Base-by-base conservation (phyloP, 2,329 filamentous ascomycete species). In the Colletotrichum euphorbiae region DNA sequence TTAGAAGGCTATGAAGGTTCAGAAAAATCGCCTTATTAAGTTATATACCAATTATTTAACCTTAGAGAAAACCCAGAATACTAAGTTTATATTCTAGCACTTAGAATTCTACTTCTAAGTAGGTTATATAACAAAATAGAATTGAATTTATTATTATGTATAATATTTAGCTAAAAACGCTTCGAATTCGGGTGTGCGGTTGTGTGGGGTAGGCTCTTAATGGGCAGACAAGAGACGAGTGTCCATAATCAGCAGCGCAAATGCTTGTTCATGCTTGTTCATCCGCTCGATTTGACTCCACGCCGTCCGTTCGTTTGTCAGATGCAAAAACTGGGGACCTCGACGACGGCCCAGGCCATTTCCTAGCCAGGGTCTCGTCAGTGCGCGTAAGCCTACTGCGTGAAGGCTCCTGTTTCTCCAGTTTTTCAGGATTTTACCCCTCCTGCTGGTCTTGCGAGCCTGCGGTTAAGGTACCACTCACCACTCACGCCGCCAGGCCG, bases 251-350 rank as follows among this genome's bases (percentile, higher is more conserved):
- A 68, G 54, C 61, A 68, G 54, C 61, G 56, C 24, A 51, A 68
- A 68, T 68, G 66, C 66, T 68, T 68, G 66, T 65, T 65, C 61
- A 68, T 68, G 66, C 66, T 68, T 68, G 66, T 65, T 65, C 61
- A 55, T 65, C 66, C 66, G 66, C 61, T 65, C 66, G 62, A 65
- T 68, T 59, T 13, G 40, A 68, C 66, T 66, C 61, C 54, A 68
- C 54, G 66, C 48, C 61, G 54, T 63, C 52, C 65, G 48, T 54
- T 63, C 24, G 61, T 60, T 68, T 68, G 66, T 68, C 62, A 68
- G 66, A 68, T 68, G 66, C 48, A 42, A 65, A 68, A 60, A 68
- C 54, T 43, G 66, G 66, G 54, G 61, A 59, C 55, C 56, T 60
- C 24, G 36, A 50, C 48, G 54, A 52, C 55, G 54, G 65, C 61